These are phyloP conservation scores for Pseudogymnoascus sp. DNA, from an alignment of 2,329 filamentous ascomycete genomes.

Conservation along the genomic window DNA sequence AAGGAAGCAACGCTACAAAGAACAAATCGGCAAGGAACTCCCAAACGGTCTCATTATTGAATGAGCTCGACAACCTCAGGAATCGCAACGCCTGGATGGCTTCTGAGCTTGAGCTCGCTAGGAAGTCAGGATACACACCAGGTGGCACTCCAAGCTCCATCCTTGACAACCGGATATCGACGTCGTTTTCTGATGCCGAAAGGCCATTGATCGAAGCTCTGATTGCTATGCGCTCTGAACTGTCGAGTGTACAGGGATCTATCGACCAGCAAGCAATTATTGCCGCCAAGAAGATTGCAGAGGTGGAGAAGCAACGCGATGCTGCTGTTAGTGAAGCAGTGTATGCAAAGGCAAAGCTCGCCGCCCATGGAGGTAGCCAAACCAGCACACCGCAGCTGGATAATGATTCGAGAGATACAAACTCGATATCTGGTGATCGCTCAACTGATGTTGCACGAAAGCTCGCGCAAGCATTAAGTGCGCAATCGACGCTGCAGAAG, in stretches of 20 bases:
- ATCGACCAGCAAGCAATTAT: slow-evolving; percentile 81
- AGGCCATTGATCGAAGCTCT: slow-evolving; percentile 87
- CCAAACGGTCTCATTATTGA: slow-evolving; percentile 66
- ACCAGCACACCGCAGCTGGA: slow-evolving; percentile 52
- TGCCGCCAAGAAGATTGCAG: slow-evolving; percentile 82
- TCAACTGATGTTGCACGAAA: slow-evolving; percentile 70
- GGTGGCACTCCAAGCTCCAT: slow-evolving; percentile 61
- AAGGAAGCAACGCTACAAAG: slow-evolving; percentile 51
- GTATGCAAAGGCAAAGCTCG: slow-evolving; percentile 88
- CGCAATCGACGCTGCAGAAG: slow-evolving; percentile 73
- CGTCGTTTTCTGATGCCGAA: slow-evolving; percentile 85
- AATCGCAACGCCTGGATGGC: slow-evolving; percentile 95
- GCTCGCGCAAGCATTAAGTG: slow-evolving; percentile 69
- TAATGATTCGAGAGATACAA: slow-evolving; percentile 48
- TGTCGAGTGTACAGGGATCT: slow-evolving; percentile 80
- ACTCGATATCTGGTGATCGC: slow-evolving; percentile 51
- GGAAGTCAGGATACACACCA: slow-evolving; percentile 78
- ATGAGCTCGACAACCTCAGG: slow-evolving; percentile 77
- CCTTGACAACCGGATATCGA: slow-evolving; percentile 66
- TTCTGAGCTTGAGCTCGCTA: slow-evolving; percentile 84
- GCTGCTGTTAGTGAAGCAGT: slow-evolving; percentile 90
- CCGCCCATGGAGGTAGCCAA: slow-evolving; percentile 66
- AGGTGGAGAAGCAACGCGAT: slow-evolving; percentile 90
- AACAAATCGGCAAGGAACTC: slow-evolving; percentile 51
- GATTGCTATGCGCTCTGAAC: slow-evolving; percentile 79